These are phyloP conservation scores for Plectosphaerella plurivora DNA, from an alignment of 2,329 filamentous ascomycete genomes.

Conservation along the genomic window DNA sequence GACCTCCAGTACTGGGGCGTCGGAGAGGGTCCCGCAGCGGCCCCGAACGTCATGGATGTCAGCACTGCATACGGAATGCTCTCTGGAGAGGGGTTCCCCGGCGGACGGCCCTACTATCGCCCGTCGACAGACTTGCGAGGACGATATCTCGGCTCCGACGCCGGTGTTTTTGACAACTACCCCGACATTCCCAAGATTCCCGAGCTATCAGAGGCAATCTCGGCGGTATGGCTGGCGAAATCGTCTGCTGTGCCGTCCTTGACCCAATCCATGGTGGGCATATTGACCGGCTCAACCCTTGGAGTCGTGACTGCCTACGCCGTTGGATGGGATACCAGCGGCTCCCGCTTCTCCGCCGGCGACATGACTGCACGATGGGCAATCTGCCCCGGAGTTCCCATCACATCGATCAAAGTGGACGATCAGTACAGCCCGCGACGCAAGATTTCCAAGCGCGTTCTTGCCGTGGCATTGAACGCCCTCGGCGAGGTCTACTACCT, in stretches of 20 bases:
- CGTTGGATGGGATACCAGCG: slow-evolving; percentile 55
- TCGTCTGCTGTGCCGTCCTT: slow-evolving; percentile 64
- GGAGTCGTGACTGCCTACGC: slow-evolving; percentile 82
- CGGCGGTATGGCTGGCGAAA: slow-evolving; percentile 87
- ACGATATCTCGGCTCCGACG: slow-evolving; percentile 63
- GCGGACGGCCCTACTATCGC: slow-evolving; percentile 76
- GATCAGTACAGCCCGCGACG: slow-evolving; percentile 73
- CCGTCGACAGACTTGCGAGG: slow-evolving; percentile 70
- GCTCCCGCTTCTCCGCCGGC: slow-evolving; percentile 63
- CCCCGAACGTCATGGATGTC: slow-evolving; percentile 85
- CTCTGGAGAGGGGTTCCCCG: slow-evolving; percentile 81
- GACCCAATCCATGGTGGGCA: slow-evolving; percentile 75
- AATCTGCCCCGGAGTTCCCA: slow-evolving; percentile 86
- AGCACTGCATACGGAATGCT: slow-evolving; percentile 81
- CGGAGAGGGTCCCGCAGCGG: slow-evolving; percentile 71
- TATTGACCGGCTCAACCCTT: slow-evolving; percentile 77
- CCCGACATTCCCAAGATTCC: slow-evolving; percentile 75
- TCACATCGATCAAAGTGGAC: slow-evolving; percentile 78
- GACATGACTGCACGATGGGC: slow-evolving; percentile 87
- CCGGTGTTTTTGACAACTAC: slow-evolving; percentile 55
- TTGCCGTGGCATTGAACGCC: slow-evolving; percentile 92
- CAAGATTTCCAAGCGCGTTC: slow-evolving; percentile 66
- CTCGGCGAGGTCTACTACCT: slow-evolving; percentile 89
- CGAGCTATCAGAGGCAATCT: slow-evolving; percentile 65
- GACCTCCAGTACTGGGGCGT: slow-evolving; percentile 72